Conservation (phyloP, 768 basidiomycete genomes). For the Podaxis pistillaris region DNA sequence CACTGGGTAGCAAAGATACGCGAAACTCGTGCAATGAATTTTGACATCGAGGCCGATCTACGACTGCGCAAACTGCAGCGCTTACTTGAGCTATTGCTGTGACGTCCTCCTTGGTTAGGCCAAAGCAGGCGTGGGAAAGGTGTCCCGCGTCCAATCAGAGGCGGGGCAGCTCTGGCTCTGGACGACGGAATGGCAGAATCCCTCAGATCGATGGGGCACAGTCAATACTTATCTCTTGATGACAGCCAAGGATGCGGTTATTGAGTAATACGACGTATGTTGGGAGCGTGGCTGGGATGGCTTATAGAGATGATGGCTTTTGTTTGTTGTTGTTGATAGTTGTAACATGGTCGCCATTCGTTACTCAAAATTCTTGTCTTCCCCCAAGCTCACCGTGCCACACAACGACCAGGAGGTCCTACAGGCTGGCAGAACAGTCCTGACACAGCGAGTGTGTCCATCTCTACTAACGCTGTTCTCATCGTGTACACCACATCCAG, state of each 20-base stretch:
- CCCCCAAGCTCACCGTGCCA: slow-evolving; percentile 1
- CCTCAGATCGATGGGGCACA: background rate
- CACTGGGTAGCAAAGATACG: too few relatives aligned
- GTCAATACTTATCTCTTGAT: background rate
- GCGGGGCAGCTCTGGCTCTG: background rate
- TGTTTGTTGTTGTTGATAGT: slow-evolving; percentile 1
- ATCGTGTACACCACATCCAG: background rate
- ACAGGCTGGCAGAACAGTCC: background rate
- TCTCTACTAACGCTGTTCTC: background rate
- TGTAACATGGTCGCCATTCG: background rate
- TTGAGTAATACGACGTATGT: background rate
- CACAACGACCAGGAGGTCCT: background rate
- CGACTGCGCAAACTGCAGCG: background rate
- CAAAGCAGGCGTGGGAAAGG: background rate
- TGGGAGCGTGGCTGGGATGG: background rate
- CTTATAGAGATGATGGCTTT: background rate
- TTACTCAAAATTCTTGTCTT: slow-evolving; percentile 9
- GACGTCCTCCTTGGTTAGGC: background rate
- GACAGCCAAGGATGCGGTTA: background rate
- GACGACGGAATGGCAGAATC: background rate
- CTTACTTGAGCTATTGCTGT: background rate
- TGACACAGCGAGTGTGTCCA: background rate
- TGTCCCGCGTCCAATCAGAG: too few relatives aligned
- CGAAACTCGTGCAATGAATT: background rate
- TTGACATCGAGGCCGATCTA: background rate